These are phyloP conservation scores for Olyra latifolia DNA, from an alignment of 176 grass and related monocot genomes.

Conservation along the genomic window DNA sequence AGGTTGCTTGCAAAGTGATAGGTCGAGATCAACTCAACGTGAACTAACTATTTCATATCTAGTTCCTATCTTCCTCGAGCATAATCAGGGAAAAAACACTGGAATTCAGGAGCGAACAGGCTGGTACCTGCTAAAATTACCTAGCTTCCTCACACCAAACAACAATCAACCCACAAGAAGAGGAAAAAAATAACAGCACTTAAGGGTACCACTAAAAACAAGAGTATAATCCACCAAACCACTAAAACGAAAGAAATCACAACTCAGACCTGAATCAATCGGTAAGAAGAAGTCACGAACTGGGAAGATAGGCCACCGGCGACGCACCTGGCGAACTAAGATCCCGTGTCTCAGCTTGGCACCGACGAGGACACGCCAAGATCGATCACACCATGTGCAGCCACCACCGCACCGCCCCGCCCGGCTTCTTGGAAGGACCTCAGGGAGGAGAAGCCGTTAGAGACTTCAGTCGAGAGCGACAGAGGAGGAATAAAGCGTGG, in stretches of 20 bases:
- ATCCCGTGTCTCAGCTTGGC: background rate
- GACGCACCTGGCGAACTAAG: constrained; percentile 11
- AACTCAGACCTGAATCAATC: background rate
- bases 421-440: constrained; percentile 5
- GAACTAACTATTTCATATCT: background rate
- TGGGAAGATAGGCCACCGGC: background rate
- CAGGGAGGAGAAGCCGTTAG: background rate
- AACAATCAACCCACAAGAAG: background rate
- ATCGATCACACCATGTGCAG: background rate
- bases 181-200: too few relatives aligned
- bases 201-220: background rate
- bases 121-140: background rate
- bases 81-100: background rate
- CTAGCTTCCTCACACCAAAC: background rate
- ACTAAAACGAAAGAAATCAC: background rate
- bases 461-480: background rate
- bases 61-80: constrained; percentile 29
- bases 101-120: background rate
- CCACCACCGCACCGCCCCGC: constrained; percentile 14
- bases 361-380: background rate
- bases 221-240: constrained; percentile 1
- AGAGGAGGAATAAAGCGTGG: background rate
- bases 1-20: background rate
- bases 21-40: constrained; percentile 18
- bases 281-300: background rate